Conservation (phyloP, 495 filamentous ascomycete genomes). For the Poronia punctata region DNA sequence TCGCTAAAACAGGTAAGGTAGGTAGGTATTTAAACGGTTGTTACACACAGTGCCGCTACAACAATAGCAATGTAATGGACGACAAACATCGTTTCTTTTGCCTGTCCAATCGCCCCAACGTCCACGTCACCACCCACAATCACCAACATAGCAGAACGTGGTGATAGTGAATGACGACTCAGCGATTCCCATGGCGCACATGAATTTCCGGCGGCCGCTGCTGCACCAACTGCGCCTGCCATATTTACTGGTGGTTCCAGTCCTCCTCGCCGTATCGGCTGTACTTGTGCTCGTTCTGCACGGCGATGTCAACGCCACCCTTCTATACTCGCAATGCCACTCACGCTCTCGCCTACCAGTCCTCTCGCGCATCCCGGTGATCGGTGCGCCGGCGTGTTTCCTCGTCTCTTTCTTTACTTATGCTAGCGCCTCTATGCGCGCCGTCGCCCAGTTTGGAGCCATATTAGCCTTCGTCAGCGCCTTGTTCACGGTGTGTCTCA, state of each 20-base stretch:
- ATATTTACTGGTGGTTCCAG: conserved; percentile 25
- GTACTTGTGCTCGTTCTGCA: conserved; percentile 20
- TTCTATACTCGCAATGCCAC: conserved; percentile 39
- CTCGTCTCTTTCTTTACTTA: conserved; percentile 32
- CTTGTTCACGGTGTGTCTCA: conserved; percentile 29
- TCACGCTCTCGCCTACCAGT: conserved; percentile 28
- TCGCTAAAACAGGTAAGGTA: too few relatives aligned
- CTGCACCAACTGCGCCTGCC: conserved; percentile 21
- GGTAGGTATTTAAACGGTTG: too few relatives aligned
- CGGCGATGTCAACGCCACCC: conserved; percentile 30
- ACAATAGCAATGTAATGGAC: too few relatives aligned
- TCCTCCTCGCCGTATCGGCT: conserved; percentile 26
- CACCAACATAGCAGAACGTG: not conserved
- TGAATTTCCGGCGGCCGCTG: conserved; percentile 7
- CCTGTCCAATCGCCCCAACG: too few relatives aligned
- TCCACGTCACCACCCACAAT: not conserved
- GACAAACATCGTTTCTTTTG: too few relatives aligned
- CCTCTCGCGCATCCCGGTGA: conserved; percentile 25
- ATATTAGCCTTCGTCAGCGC: conserved; percentile 27
- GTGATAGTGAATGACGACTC: too few relatives aligned
- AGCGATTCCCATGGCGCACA: conserved; percentile 4
- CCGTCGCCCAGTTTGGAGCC: conserved; percentile 16
- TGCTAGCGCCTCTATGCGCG: conserved; percentile 21
- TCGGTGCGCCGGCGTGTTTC: conserved; percentile 33
- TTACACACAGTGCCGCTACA: too few relatives aligned